Evolutionary conservation across 75 land plant genomes (phyloP), one percentile per base, ranked within the genome.

Genomic region (Picea glauca): DNA sequence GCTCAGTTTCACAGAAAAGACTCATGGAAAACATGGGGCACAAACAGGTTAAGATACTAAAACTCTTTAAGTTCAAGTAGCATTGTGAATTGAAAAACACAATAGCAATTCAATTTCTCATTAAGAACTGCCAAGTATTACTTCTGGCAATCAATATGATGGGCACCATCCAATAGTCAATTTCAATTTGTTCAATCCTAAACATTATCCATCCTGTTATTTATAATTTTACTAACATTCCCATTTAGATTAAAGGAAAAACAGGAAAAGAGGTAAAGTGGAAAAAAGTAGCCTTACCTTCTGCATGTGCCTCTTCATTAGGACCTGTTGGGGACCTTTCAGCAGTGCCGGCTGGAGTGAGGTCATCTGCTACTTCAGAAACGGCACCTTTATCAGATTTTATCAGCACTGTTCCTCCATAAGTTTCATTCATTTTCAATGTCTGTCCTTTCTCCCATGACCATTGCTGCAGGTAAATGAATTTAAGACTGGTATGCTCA

Each of bases 341-440:
- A 75, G 59, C 59, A 58, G 26, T 75, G 76, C 60, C 31, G 6
- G 60, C 77, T 60, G 61, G 77, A 13, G 43, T 81, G 32, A 20
- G 58, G 31, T 74, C 82, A 60, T 72, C 80, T 57, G 64, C 80
- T 83, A 74, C 64, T 58, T 77, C 85, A 13, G 62, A 81, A 83
- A 65, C 54, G 26, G 74, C 82, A 82, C 21, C 61, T 58, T 76
- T 83, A 0, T 81, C 81, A 78, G 88, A 88, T 76, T 76, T 90
- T 73, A 92, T 85, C 46, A 86, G 93, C 76, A 92, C 82, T 23
- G 98, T 91, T 31, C 82, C 89, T 78, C 77, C 87, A 77, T 87
- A 78, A 32, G 64, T 77, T 58, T 86, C 91, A 81, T 82, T 83
- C 62, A 84, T 79, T 73, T 82, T 78, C 61, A 81, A 60, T 21